Base-by-base conservation (phyloP, 2,329 filamentous ascomycete genomes). In the Neodidymelliopsis sp. region DNA sequence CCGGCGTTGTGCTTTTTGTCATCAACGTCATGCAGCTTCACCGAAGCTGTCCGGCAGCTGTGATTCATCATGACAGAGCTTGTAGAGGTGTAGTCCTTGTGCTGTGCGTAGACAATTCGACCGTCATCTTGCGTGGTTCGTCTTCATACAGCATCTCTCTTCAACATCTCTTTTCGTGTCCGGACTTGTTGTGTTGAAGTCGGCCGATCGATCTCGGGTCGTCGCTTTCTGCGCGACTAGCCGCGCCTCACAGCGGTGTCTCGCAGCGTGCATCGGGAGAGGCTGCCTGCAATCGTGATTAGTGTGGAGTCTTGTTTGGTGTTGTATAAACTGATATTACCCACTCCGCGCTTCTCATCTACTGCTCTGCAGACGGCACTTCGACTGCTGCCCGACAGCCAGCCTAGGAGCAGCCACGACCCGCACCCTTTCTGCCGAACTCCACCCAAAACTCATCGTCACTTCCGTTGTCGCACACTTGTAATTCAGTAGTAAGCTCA, bases 261-360 rank as follows among this genome's bases (percentile, higher is more conserved):
- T 35, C 30, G 24, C 39, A 38, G 24, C 11, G 40, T 50, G 35
- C 47, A 50, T 45, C 47, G 47, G 46, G 35, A 45, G 40, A 45
- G 40, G 47, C 47, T 45, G 38, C 40, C 40, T 50, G 47, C 41
- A 30, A 50, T 50, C 47, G 40, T 35, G 35, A 40, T 50, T 45
- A 50, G 40, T 50, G 35, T 34, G 15, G 39, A 44, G 41, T 27
- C 24, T 34, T 18, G 29, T 39, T 22, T 45, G 40, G 25, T 50
- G 40, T 45, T 40, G 47, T 44, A 31, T 40, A 37, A 18, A 20
- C 29, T 50, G 35, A 36, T 45, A 19, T 45, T 50, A 50, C 47
- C 47, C 47, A 45, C 47, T 45, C 46, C 40, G 15, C 36, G 40
- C 47, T 41, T 50, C 23, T 45, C 47, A 45, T 50, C 25, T 40